These are phyloP conservation scores for Asterochloris sp. DNA, from an alignment of 139 green algal genomes.

Conservation along the genomic window DNA sequence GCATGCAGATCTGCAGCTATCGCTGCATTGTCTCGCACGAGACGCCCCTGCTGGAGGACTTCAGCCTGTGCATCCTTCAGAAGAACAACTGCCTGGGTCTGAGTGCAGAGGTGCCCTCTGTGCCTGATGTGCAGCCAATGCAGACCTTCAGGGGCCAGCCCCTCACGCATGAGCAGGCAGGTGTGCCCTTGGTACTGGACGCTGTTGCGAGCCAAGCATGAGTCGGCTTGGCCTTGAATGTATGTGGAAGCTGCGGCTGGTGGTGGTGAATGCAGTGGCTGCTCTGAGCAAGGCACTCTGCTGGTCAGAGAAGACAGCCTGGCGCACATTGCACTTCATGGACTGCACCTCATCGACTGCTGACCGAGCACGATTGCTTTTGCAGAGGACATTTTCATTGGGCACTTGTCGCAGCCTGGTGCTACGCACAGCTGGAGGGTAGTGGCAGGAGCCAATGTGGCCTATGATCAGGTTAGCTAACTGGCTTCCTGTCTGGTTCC, in stretches of 20 bases:
- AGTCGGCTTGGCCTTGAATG: not conserved
- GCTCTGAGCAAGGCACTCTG: too few relatives aligned
- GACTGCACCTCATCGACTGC: too few relatives aligned
- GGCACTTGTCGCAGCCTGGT: conserved; percentile 33
- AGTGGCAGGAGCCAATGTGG: conserved; percentile 43
- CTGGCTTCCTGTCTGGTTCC: not conserved
- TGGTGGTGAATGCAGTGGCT: too few relatives aligned
- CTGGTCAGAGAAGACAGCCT: too few relatives aligned
- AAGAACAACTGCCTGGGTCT: conserved; percentile 92
- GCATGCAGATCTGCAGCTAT: conserved; percentile 66
- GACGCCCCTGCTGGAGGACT: conserved; percentile 75
- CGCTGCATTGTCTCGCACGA: conserved; percentile 92
- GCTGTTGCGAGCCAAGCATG: not conserved
- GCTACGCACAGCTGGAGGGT: conserved; percentile 57
- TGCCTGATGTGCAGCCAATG: conserved; percentile 75
- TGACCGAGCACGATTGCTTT: too few relatives aligned
- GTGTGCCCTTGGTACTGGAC: not conserved
- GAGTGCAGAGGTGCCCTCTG: conserved; percentile 40
- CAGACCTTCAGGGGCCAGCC: conserved; percentile 63
- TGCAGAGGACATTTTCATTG: conserved; percentile 78
- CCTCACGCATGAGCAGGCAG: conserved; percentile 18
- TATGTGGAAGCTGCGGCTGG: too few relatives aligned
- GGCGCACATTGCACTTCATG: too few relatives aligned
- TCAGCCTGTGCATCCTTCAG: conserved; percentile 93
- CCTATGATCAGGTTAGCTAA: conserved; percentile 21